A percentile compares a stretch with the other conserved stretches of the same genome.
phyloP scores from a whole-genome alignment of 768 basidiomycete species.

The Termitomyces sp. region DNA sequence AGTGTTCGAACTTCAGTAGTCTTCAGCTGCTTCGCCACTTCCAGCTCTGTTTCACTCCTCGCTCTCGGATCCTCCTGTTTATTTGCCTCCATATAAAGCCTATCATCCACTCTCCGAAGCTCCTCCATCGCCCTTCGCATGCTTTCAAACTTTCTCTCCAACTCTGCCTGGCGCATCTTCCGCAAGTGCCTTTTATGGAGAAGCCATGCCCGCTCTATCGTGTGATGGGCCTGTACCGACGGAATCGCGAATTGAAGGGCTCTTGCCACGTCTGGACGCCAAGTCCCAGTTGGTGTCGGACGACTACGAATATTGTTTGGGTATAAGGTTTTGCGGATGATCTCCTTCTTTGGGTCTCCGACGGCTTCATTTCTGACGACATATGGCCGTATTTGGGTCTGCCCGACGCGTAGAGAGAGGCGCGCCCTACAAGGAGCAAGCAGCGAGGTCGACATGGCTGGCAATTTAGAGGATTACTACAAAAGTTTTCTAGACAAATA shows the following conservation, averaged over 20 bases:
- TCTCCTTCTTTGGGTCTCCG: slow-evolving; percentile 60
- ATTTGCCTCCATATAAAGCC: slow-evolving; percentile 67
- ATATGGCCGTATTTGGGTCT: slow-evolving; percentile 27
- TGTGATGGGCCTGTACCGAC: slow-evolving; percentile 84
- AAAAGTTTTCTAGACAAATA: neutral
- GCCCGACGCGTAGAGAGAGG: slow-evolving; percentile 26
- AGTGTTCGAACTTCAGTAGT: slow-evolving; percentile 62
- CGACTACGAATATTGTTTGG: slow-evolving; percentile 69
- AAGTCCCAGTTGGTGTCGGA: slow-evolving; percentile 73
- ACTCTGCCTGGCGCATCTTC: slow-evolving; percentile 60
- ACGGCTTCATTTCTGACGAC: slow-evolving; percentile 36
- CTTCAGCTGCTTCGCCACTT: slow-evolving; percentile 55
- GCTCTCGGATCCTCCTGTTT: slow-evolving; percentile 69
- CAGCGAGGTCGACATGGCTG: slow-evolving; percentile 24
- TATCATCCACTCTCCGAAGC: slow-evolving; percentile 53
- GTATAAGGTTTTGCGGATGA: slow-evolving; percentile 76
- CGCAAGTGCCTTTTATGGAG: slow-evolving; percentile 75
- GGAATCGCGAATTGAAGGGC: slow-evolving; percentile 83
- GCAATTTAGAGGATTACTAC: neutral
- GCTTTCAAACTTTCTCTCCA: slow-evolving; percentile 70
- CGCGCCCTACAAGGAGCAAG: slow-evolving; percentile 27
- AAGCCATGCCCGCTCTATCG: slow-evolving; percentile 87
- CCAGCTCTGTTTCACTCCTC: slow-evolving; percentile 50
- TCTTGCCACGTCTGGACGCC: slow-evolving; percentile 74
- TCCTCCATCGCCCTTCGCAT: slow-evolving; percentile 87